Percentiles rank a stretch among this genome's conserved stretches.
These are phyloP conservation scores for Vararia minispora DNA, from an alignment of 768 basidiomycete genomes.

Conservation along the genomic window DNA sequence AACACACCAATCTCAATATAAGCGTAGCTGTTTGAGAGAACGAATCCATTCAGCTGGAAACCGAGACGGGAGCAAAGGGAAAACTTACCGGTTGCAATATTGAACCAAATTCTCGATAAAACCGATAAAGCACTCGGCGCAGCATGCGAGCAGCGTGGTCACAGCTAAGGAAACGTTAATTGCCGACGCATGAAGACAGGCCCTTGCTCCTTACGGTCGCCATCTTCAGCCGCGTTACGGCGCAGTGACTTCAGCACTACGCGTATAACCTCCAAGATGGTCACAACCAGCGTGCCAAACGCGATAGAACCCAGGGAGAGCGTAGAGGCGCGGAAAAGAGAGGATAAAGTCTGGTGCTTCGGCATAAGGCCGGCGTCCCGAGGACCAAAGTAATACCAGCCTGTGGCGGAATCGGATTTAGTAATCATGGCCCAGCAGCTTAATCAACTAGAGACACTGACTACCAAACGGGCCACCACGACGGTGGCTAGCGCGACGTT, in stretches of 20 bases:
- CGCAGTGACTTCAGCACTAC: slow-evolving; percentile 47
- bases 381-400: slow-evolving; percentile 79
- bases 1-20: slow-evolving; percentile 69
- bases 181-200: background rate
- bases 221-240: slow-evolving; percentile 50
- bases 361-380: slow-evolving; percentile 57
- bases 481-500: slow-evolving; percentile 73
- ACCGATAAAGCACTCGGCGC: slow-evolving; percentile 68
- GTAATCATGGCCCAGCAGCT: too few species aligned
- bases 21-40: slow-evolving; percentile 41
- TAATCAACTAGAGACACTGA: slow-evolving; percentile 15
- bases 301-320: slow-evolving; percentile 77
- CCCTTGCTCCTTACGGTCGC: slow-evolving; percentile 39
- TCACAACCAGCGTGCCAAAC: slow-evolving; percentile 77
- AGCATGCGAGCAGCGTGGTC: slow-evolving; percentile 64
- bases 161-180: slow-evolving; percentile 33
- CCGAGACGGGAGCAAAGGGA: background rate
- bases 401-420: slow-evolving; percentile 21
- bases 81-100: slow-evolving; percentile 63
- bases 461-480: slow-evolving; percentile 64
- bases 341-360: slow-evolving; percentile 54
- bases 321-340: slow-evolving; percentile 67
- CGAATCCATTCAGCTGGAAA: slow-evolving; percentile 2
- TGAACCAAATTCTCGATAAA: slow-evolving; percentile 58
- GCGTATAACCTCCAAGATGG: slow-evolving; percentile 58